phyloP scores from a whole-genome alignment of 2,329 filamentous ascomycete genomes.

The Colletotrichum acutatum region DNA sequence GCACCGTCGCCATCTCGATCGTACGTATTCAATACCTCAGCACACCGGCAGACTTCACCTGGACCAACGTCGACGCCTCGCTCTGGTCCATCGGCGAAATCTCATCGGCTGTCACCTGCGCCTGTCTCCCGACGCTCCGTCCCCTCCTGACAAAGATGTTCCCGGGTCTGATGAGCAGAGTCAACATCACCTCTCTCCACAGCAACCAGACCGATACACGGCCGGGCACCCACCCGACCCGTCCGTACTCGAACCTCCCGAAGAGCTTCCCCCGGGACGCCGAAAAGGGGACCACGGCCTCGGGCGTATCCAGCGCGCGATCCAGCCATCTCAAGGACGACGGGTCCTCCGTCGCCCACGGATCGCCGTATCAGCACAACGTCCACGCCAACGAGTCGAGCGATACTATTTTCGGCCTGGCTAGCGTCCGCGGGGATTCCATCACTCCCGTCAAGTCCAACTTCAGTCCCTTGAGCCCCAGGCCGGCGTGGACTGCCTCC shows the following conservation, averaged over 20 bases:
- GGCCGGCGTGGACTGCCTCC: not conserved
- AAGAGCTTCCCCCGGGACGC: conserved; percentile 6
- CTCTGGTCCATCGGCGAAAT: conserved; percentile 40
- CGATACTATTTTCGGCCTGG: conserved; percentile 22
- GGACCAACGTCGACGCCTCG: conserved; percentile 40
- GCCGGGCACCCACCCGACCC: not conserved
- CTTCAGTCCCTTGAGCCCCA: not conserved
- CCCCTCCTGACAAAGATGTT: conserved; percentile 36
- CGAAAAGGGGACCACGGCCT: conserved; percentile 7
- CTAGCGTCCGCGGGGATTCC: conserved; percentile 20
- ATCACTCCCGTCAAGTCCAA: conserved; percentile 9
- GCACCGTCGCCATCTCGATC: conserved; percentile 40
- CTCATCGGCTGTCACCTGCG: conserved; percentile 38
- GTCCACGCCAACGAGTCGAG: conserved; percentile 13
- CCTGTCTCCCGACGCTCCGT: conserved; percentile 40
- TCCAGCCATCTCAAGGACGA: conserved; percentile 16
- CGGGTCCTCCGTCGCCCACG: not conserved
- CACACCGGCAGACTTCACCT: conserved; percentile 37
- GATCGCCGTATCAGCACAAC: conserved; percentile 10
- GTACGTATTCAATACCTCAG: conserved; percentile 38
- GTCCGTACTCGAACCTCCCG: conserved; percentile 8
- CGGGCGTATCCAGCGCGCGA: conserved; percentile 9
- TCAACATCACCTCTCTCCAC: conserved; percentile 25
- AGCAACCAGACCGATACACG: conserved; percentile 22
- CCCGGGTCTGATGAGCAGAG: conserved; percentile 20